These are phyloP conservation scores for Stropharia rugosoannulata DNA, from an alignment of 768 basidiomycete genomes.

Conservation along the genomic window DNA sequence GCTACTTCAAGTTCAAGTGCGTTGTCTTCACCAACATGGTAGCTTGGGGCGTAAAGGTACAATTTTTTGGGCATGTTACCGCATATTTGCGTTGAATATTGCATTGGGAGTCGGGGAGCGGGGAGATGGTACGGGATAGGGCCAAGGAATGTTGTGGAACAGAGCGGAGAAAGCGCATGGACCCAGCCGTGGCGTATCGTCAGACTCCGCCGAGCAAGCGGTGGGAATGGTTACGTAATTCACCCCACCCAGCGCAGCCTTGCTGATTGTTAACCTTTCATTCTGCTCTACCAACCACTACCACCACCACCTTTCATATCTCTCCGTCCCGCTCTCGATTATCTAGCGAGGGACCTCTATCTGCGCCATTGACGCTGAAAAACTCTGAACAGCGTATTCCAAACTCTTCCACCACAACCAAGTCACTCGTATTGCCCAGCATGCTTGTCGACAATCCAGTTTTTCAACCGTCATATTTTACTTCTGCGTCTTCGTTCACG, in stretches of 20 bases:
- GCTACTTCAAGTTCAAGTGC: neutral
- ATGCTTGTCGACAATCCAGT: slow-evolving; percentile 24
- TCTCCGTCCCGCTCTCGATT: neutral
- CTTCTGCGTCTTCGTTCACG: slow-evolving; percentile 12
- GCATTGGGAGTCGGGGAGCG: neutral
- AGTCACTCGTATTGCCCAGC: slow-evolving; percentile 5
- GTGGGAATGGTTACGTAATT: slow-evolving; percentile 11
- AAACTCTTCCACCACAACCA: neutral
- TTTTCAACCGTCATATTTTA: slow-evolving; percentile 20
- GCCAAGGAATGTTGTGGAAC: neutral
- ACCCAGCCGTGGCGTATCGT: neutral
- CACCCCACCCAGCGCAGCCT: slow-evolving; percentile 5
- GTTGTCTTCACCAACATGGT: neutral
- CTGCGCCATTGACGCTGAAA: neutral
- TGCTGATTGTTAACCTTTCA: slow-evolving; percentile 5
- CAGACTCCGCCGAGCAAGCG: slow-evolving; percentile 1
- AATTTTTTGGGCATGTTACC: neutral
- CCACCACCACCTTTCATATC: neutral
- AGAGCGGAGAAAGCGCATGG: neutral
- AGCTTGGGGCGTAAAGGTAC: neutral
- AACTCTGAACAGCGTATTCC: neutral
- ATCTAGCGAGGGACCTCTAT: neutral
- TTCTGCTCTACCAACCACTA: slow-evolving; percentile 2
- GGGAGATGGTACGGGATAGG: neutral
- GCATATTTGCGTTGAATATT: neutral